phyloP scores from a whole-genome alignment of 1,284 basidiomycete genomes.

The Polyporus tsugae region DNA sequence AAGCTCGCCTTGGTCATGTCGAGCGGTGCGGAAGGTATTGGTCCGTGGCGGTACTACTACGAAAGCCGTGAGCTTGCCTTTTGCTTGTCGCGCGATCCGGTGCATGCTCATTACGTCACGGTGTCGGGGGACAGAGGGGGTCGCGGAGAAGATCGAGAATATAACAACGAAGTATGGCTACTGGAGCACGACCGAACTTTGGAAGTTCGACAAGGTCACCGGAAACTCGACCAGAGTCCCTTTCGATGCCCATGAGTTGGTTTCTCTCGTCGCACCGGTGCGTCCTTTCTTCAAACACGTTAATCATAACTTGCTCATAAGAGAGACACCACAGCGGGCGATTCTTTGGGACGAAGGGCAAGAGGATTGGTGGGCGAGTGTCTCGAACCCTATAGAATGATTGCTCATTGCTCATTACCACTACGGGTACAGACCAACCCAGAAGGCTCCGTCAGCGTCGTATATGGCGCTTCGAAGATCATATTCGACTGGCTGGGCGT shows the following conservation, averaged over 20 bases:
- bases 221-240: conserved; percentile 24
- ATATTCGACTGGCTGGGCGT: conserved; percentile 27
- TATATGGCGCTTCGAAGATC: conserved; percentile 21
- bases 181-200: conserved; percentile 23
- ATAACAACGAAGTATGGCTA: conserved; percentile 24
- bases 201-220: conserved; percentile 27
- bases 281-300: neutral
- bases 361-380: conserved; percentile 29
- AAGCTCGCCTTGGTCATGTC: conserved; percentile 25
- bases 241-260: conserved; percentile 28
- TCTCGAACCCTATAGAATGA: neutral
- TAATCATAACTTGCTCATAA: neutral
- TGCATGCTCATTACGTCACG: too few species aligned
- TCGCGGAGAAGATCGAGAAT: conserved; percentile 27
- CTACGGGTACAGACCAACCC: conserved; percentile 23
- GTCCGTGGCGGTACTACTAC: conserved; percentile 29
- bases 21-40: conserved; percentile 27
- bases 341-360: conserved; percentile 31
- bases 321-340: conserved; percentile 16
- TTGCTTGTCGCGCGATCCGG: too few species aligned
- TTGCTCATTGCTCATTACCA: neutral
- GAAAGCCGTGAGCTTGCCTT: conserved; percentile 21
- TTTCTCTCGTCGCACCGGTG: conserved; percentile 28
- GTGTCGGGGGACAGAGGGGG: conserved; percentile 14
- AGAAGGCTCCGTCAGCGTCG: conserved; percentile 24